Percentiles rank a stretch among this genome's conserved stretches.
phyloP scores from a whole-genome alignment of 1,139 yeast species.

The Taiozyma sp. region DNA sequence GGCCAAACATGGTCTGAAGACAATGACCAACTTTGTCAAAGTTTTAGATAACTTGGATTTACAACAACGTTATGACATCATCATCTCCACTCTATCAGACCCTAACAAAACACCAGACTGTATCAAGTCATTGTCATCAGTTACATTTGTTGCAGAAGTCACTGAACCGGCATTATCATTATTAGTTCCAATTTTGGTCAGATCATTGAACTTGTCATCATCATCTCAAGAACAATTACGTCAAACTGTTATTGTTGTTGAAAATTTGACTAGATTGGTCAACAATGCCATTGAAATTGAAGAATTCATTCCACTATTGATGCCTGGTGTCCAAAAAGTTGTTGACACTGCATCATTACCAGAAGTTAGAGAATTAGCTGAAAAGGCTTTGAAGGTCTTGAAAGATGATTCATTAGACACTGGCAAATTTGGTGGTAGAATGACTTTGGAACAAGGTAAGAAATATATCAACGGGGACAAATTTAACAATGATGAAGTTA shows the following conservation, averaged over 20 bases:
- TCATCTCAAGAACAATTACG: conserved; percentile 94
- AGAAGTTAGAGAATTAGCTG: conserved; percentile 91
- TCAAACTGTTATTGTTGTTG: conserved; percentile 94
- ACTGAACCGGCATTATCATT: conserved; percentile 92
- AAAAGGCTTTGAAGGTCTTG: conserved; percentile 75
- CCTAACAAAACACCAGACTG: conserved; percentile 87
- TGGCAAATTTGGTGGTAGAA: conserved; percentile 73
- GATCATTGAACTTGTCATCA: conserved; percentile 82
- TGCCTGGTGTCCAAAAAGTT: conserved; percentile 89
- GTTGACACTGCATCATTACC: conserved; percentile 89
- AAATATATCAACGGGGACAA: conserved; percentile 36
- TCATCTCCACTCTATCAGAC: conserved; percentile 83
- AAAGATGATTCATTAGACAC: conserved; percentile 62
- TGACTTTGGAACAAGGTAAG: conserved; percentile 49
- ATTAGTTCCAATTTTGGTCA: conserved; percentile 86
- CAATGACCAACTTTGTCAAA: conserved; percentile 66
- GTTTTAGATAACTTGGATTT: conserved; percentile 91
- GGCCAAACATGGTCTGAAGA: conserved; percentile 74
- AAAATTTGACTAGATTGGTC: conserved; percentile 91
- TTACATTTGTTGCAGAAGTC: conserved; percentile 97
- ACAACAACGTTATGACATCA: conserved; percentile 77
- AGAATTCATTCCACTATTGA: conserved; percentile 73
- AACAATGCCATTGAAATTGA: conserved; percentile 92
- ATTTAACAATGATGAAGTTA: conserved; percentile 27
- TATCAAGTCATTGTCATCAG: conserved; percentile 84